Base-by-base conservation (phyloP, 352 stramenopile genomes). In the Lagenidium sp. region DNA sequence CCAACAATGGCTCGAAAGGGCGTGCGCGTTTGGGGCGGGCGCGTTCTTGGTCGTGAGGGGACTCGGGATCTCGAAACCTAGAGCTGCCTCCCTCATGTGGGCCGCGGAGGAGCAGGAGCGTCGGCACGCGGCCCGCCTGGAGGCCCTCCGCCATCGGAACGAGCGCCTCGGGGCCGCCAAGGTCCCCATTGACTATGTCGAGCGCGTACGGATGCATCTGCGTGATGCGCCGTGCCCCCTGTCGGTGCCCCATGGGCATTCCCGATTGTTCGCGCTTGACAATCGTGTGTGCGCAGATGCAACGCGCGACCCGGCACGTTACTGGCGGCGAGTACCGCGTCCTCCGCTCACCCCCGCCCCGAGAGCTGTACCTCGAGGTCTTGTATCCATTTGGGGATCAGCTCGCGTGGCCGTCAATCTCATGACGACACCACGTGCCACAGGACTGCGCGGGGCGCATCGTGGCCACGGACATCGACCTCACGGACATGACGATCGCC, bases 321-420 rank as follows among this genome's bases (percentile, higher is more conserved):
- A 35, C n/a, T 11, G n/a, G n/a, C 6, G 23, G 41, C 38, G 11
- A 20, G 7, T 36, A 62, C 39, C 38, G 37, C 16, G 32, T 39
- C 2, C 28, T 8, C 28, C 28, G 15, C 28, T 62, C 1, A 18
- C 21, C 4, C 30, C 53, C 48, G 2, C 48, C 48, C 20, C 24
- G 47, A 0, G 53, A 53, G 22, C 25, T 57, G 4, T 62, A 62
- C 38, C n/a, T 62, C 7, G 39, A 50, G 26, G 53, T 49, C 22
- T 4, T 47, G 15, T 38, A 18, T 47, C 6, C 16, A 47, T 16
- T 40, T 34, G 18, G 28, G 31, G 37, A 11, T 28, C 41, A 40
- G 16, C 13, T 21, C 16, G 6, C 11, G n/a, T 44, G 10, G 22
- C 12, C n/a, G 20, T 29, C 16, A 41, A 26, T 38, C 15, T 55